phyloP scores from a whole-genome alignment of 805 yeast species.

The Zygosaccharomyces siamensis region DNA sequence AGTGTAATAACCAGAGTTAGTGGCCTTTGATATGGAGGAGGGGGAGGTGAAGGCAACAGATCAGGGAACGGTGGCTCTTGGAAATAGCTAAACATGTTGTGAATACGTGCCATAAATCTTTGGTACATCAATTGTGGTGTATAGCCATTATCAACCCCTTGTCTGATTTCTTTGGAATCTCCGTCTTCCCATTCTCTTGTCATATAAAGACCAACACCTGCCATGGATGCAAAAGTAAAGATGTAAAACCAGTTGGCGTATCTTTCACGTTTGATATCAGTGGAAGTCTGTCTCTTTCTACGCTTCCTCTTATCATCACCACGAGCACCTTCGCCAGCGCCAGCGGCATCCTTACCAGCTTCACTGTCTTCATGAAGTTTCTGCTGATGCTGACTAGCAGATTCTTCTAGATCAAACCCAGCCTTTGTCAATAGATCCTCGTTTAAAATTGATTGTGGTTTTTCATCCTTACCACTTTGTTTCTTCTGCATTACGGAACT shows the following conservation, averaged over 20 bases:
- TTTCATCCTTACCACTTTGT: slow-evolving; percentile 15
- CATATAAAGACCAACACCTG: slow-evolving; percentile 60
- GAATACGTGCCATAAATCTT: slow-evolving; percentile 66
- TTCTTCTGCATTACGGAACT: slow-evolving; percentile 7
- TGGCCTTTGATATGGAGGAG: slow-evolving; percentile 89
- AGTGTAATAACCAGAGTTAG: slow-evolving; percentile 81
- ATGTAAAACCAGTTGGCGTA: slow-evolving; percentile 72
- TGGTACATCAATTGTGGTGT: slow-evolving; percentile 58
- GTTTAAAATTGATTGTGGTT: slow-evolving; percentile 54
- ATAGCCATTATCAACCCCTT: slow-evolving; percentile 60
- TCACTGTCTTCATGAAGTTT: slow-evolving; percentile 16
- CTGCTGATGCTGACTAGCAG: slow-evolving; percentile 16
- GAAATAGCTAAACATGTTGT: slow-evolving; percentile 74
- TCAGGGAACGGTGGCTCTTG: slow-evolving; percentile 92
- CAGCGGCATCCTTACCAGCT: slow-evolving; percentile 15
- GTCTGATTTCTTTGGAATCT: slow-evolving; percentile 57
- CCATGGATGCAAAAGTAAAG: slow-evolving; percentile 42
- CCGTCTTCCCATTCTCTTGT: slow-evolving; percentile 82
- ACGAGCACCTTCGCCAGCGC: slow-evolving; percentile 11
- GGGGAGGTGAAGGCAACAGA: slow-evolving; percentile 85
- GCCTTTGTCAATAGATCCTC: slow-evolving; percentile 82
- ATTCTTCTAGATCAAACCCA: slow-evolving; percentile 60
- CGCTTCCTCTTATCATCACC: slow-evolving; percentile 30
- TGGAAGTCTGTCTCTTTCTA: slow-evolving; percentile 61
- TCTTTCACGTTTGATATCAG: slow-evolving; percentile 77